Conservation (phyloP, 805 yeast genomes). For the Starmerella gropengiesseri region DNA sequence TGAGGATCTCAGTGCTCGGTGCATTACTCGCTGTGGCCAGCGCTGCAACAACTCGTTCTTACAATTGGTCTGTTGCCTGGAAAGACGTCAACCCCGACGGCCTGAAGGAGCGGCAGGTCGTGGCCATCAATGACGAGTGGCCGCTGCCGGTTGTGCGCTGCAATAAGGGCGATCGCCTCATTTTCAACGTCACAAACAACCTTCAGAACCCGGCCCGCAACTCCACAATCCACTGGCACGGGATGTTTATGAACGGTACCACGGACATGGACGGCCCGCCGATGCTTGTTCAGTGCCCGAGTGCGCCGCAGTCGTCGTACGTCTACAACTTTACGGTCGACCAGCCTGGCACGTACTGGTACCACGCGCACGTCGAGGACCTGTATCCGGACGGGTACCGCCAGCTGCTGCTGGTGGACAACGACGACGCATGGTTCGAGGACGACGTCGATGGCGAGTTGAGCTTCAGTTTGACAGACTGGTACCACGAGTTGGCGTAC, state of each 20-base stretch:
- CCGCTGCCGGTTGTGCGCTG: slow-evolving; percentile 84
- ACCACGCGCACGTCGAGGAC: slow-evolving; percentile 84
- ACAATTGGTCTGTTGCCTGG: slow-evolving; percentile 31
- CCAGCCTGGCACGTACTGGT: slow-evolving; percentile 92
- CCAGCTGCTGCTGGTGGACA: slow-evolving; percentile 56
- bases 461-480: slow-evolving; percentile 59
- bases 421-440: slow-evolving; percentile 48
- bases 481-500: slow-evolving; percentile 66
- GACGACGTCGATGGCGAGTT: slow-evolving; percentile 70
- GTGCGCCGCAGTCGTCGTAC: slow-evolving; percentile 63
- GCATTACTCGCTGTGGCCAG: slow-evolving; percentile 9
- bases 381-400: slow-evolving; percentile 84
- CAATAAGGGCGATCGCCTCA: slow-evolving; percentile 66
- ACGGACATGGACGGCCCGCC: slow-evolving; percentile 86
- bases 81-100: slow-evolving; percentile 47
- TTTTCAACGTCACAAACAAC: slow-evolving; percentile 65
- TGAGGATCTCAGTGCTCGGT: slow-evolving; percentile 6
- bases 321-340: slow-evolving; percentile 81
- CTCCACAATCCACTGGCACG: slow-evolving; percentile 88
- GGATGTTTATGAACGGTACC: slow-evolving; percentile 70
- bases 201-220: slow-evolving; percentile 43
- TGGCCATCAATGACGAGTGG: slow-evolving; percentile 57
- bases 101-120: slow-evolving; percentile 37
- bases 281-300: slow-evolving; percentile 80
- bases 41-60: slow-evolving; percentile 22